A percentile compares a stretch with the other conserved stretches of the same genome.
These are phyloP conservation scores for Amoebophrya sp. DNA, from an alignment of 169 alveolate species.

Conservation along the genomic window DNA sequence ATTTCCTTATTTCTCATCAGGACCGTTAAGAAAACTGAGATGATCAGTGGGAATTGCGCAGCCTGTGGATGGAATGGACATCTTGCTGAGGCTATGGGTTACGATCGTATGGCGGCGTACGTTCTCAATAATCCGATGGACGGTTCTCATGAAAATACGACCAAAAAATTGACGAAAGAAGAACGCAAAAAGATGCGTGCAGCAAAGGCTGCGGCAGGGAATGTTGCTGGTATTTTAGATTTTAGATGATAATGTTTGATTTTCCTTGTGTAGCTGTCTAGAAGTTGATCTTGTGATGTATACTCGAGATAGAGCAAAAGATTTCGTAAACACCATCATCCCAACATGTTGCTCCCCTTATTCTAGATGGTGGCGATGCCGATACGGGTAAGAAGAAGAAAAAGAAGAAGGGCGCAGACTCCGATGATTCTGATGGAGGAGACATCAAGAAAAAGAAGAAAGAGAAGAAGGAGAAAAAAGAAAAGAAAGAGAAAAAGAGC, in stretches of 20 bases:
- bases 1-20: too few species aligned
- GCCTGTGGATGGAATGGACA: not conserved
- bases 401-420: not conserved
- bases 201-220: not conserved
- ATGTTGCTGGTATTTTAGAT: not conserved
- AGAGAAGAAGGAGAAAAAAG: slow-evolving; percentile 2
- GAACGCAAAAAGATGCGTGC: not conserved
- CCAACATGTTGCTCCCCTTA: too few species aligned
- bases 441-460: not conserved
- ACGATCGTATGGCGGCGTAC: slow-evolving; percentile 26
- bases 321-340: too few species aligned
- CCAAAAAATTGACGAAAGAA: not conserved
- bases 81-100: not conserved
- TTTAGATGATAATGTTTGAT: not conserved
- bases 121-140: not conserved
- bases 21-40: not conserved
- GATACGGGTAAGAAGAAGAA: not conserved
- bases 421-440: not conserved
- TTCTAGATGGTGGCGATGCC: too few species aligned
- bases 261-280: not conserved
- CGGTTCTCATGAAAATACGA: not conserved
- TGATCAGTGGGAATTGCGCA: not conserved
- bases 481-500: not conserved
- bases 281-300: too few species aligned
- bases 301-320: too few species aligned